Evolutionary conservation across 208 protist genomes (phyloP).

Genomic region (Balamuthia mandrillaris): DNA sequence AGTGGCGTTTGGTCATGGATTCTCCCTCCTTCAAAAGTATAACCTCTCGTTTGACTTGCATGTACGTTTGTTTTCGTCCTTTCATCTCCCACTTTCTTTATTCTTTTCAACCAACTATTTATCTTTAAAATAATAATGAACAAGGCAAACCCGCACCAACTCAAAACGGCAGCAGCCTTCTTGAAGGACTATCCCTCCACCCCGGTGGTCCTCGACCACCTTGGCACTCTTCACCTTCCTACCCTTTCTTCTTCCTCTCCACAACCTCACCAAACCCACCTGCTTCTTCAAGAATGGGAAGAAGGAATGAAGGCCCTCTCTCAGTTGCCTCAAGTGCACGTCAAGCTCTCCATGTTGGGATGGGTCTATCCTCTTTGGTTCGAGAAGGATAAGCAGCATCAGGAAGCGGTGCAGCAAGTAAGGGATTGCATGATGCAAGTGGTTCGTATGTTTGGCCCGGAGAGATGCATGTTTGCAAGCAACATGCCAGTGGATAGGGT

Average conservation of each 20-base stretch:
- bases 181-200: background rate
- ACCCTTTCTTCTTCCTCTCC: too few relatives aligned
- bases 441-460: background rate
- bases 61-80: background rate
- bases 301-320: slow-evolving; percentile 2
- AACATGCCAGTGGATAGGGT: slow-evolving; percentile 38
- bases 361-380: background rate
- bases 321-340: background rate
- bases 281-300: background rate
- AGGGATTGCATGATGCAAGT: background rate
- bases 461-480: slow-evolving; percentile 33
- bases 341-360: slow-evolving; percentile 8
- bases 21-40: background rate
- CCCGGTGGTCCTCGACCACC: background rate
- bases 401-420: background rate
- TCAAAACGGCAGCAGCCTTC: background rate
- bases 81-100: background rate
- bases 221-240: background rate
- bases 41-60: slow-evolving; percentile 12
- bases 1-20: background rate
- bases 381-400: background rate
- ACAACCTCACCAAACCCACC: too few relatives aligned
- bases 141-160: slow-evolving; percentile 11
- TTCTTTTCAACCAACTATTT: too few relatives aligned
- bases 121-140: background rate